Base-by-base conservation (phyloP, 83 land plant genomes). In the Diphasiastrum complanatum region DNA sequence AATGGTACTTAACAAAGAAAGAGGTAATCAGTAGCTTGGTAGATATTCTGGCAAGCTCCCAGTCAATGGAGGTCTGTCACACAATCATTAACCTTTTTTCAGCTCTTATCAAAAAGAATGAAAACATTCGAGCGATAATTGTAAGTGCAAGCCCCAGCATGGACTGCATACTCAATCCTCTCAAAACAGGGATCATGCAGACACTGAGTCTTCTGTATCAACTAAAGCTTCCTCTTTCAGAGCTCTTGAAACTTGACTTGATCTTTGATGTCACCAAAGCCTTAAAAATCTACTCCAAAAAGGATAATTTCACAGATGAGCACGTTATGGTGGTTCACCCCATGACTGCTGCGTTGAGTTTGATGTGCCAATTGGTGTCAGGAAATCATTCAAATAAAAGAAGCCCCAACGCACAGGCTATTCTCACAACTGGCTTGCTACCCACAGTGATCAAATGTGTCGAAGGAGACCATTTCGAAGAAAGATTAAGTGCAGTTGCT, bases 371-470 rank as follows among this genome's bases (percentile, higher is more conserved):
- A 45, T 71, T 81, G 12, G 36, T 81, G 45, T 51, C 45, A 35
- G 78, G 67, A 43, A 79, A 69, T 24, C 78, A 77, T 64, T 68
- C 67, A 20, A 45, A 55, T 3, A 51, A 66, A 51, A 63, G 67
- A 18, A 56, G 72, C 30, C n/a, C 51, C 2, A 74, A 66, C 58
- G 78, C 73, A 24, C 57, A 37, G 26, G 67, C 61, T 41, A 46
- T 81, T 54, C 62, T 81, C 27, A 51, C 81, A 30, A 45, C 30
- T 29, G 65, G 71, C 35, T 71, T 67, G 16, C 37, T 77, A 51
- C 81, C 81, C 46, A 65, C 75, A 14, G 61, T 81, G 33, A 31
- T 81, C 25, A 68, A 66, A 57, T 57, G 68, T 63, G 34, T 77
- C 55, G 68, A 77, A 24, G 43, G 54, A 48, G 45, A 31, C 26